These are phyloP conservation scores for Penicillium bovifimosum DNA, from an alignment of 495 filamentous ascomycete species.

Conservation along the genomic window DNA sequence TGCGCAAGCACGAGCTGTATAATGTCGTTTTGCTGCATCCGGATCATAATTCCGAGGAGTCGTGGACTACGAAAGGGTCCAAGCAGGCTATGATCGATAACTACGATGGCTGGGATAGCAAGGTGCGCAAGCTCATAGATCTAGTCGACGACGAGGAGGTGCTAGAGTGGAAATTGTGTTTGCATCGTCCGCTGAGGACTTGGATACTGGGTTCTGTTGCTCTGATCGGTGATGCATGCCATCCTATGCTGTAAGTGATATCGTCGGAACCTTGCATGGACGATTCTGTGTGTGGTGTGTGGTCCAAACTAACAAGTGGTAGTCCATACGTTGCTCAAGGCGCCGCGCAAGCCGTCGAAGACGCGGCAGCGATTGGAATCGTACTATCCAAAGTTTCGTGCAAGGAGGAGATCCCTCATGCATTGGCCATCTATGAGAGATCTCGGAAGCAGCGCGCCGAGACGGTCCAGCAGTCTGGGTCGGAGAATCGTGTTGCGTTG, in stretches of 20 bases:
- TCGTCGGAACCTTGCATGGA: no score
- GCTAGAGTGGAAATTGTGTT: constrained; percentile 61
- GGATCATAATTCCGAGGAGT: constrained; percentile 35
- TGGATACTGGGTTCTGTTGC: constrained; percentile 56
- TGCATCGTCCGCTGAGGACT: constrained; percentile 48
- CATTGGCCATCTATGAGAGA: constrained; percentile 43
- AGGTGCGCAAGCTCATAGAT: constrained; percentile 33
- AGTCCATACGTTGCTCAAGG: constrained; percentile 47
- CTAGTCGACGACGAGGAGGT: constrained; percentile 46
- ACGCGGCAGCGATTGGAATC: constrained; percentile 48
- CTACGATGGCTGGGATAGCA: constrained; percentile 35
- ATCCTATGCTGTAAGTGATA: constrained; percentile 62
- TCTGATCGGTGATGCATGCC: constrained; percentile 63
- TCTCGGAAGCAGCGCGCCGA: constrained; percentile 47
- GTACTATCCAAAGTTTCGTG: constrained; percentile 39
- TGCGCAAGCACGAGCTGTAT: constrained; percentile 39
- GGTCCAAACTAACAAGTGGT: background rate
- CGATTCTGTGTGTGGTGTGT: no score
- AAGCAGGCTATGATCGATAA: constrained; percentile 40
- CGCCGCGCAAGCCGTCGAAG: constrained; percentile 50
- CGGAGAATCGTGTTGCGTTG: constrained; percentile 44
- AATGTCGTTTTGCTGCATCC: constrained; percentile 43
- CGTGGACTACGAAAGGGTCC: constrained; percentile 40
- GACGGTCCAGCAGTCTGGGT: constrained; percentile 47
- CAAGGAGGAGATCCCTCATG: constrained; percentile 33